Evolutionary conservation across 2,329 filamentous ascomycete species (phyloP).

Genomic region (Pseudogymnoascus sp.): DNA sequence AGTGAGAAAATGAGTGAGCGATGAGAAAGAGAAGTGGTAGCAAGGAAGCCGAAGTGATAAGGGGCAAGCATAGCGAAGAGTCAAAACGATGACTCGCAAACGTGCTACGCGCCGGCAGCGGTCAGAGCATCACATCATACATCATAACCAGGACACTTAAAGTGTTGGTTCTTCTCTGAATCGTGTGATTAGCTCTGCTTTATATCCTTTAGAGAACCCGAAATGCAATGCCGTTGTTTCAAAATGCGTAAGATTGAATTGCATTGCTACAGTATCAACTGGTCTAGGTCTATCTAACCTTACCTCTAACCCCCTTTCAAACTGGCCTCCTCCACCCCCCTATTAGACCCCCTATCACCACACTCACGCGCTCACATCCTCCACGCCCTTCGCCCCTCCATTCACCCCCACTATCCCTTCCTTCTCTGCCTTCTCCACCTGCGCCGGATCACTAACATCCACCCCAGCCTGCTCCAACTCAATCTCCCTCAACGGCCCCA

Average conservation of each 20-base stretch:
- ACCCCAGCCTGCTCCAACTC: conserved; percentile 41
- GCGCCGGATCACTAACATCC: conserved; percentile 34
- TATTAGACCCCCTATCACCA: not conserved
- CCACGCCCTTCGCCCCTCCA: not conserved
- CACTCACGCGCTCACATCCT: not conserved
- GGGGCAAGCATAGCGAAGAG: not conserved
- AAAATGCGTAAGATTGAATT: not conserved
- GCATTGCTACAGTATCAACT: not conserved
- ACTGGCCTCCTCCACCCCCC: not conserved
- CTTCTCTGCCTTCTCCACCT: not conserved
- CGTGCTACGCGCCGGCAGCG: not conserved
- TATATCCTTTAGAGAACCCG: not conserved
- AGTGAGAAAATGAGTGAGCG: not conserved
- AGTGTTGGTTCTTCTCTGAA: not conserved
- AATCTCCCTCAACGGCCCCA: conserved; percentile 46
- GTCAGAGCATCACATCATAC: not conserved
- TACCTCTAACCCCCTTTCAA: not conserved
- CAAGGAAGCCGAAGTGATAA: not conserved
- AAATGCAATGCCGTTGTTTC: not conserved
- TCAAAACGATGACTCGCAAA: not conserved
- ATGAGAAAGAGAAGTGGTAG: not conserved
- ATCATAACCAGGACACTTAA: not conserved
- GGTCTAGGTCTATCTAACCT: not conserved
- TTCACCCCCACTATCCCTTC: not conserved
- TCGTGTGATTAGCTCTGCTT: not conserved